phyloP scores from a whole-genome alignment of 495 filamentous ascomycete genomes.

The Daldinia caldariorum region DNA sequence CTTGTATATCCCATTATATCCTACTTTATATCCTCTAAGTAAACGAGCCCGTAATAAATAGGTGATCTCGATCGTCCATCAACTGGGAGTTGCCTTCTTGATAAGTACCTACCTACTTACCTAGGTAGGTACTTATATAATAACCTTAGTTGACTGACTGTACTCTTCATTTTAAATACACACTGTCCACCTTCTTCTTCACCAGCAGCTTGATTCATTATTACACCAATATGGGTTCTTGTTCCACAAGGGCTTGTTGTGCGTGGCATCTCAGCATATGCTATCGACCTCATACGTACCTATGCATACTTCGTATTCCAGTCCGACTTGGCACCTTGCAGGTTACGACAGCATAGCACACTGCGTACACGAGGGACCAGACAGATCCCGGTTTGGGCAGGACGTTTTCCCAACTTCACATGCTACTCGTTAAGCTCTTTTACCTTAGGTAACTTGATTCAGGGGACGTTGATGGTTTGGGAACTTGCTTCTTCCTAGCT shows the following conservation, averaged over 20 bases:
- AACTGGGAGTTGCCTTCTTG: neutral
- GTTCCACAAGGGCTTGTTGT: constrained; percentile 31
- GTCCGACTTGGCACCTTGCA: constrained; percentile 41
- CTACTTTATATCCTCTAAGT: neutral
- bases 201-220: constrained; percentile 31
- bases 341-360: constrained; percentile 32
- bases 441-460: neutral
- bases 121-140: neutral
- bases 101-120: too few relatives aligned
- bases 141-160: constrained; percentile 25
- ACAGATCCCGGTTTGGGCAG: constrained; percentile 9
- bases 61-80: neutral
- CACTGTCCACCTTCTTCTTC: constrained; percentile 25
- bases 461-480: neutral
- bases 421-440: constrained; percentile 11
- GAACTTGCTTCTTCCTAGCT: neutral
- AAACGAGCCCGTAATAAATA: neutral
- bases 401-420: constrained; percentile 17
- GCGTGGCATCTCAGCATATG: constrained; percentile 22
- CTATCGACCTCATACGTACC: constrained; percentile 32
- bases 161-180: constrained; percentile 35
- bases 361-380: constrained; percentile 25
- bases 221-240: constrained; percentile 22
- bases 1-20: neutral
- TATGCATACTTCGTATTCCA: constrained; percentile 42